Base-by-base conservation (phyloP, 1,284 basidiomycete species). In the Farysia itapuensis region DNA sequence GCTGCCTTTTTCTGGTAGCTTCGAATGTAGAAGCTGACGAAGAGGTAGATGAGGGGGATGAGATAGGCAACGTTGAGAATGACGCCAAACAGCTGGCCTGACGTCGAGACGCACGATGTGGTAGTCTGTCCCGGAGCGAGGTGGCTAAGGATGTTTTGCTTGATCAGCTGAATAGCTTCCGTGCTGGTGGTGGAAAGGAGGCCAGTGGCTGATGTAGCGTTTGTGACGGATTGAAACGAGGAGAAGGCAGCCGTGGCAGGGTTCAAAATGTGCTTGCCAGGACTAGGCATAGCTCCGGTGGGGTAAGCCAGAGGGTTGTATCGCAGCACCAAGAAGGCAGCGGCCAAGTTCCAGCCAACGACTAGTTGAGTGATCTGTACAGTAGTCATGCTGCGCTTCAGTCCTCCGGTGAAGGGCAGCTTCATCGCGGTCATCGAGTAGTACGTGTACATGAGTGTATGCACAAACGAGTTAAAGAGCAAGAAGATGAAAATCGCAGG, bases 351-450 rank as follows among this genome's bases (percentile, higher is more conserved):
- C 18, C 53, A 51, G 4, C 69, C 69, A 6, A 69, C 51, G 5
- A 72, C 43, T 14, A 72, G 56, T 40, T 72, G 69, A 9, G 67
- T 59, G 33, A 72, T 72, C 46, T 72, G 69, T 26, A 70, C 64
- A 6, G 65, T 72, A 8, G 69, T 72, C 49, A 72, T 61, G 26
- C 43, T 46, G 18, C 64, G 52, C 61, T 77, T 77, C 35, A 77
- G 52, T 15, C 71, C 61, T 4, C 47, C 52, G 21, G 75, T 73
- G 48, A 75, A 72, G 15, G 70, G 75, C 7, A 77, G 51, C 42
- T 64, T 64, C 25, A 77, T 23, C 11, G 67, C 56, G 19, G 74
- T 61, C 41, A 67, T 53, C 24, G 70, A 64, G 58, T 77, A 77
- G 63, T 69, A 77, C 9, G 54, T 60, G 69, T 74, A 74, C 67